Evolutionary conservation across 495 filamentous ascomycete genomes (phyloP), one percentile per base, ranked within the genome.

Genomic region (Penicillium paxilli): DNA sequence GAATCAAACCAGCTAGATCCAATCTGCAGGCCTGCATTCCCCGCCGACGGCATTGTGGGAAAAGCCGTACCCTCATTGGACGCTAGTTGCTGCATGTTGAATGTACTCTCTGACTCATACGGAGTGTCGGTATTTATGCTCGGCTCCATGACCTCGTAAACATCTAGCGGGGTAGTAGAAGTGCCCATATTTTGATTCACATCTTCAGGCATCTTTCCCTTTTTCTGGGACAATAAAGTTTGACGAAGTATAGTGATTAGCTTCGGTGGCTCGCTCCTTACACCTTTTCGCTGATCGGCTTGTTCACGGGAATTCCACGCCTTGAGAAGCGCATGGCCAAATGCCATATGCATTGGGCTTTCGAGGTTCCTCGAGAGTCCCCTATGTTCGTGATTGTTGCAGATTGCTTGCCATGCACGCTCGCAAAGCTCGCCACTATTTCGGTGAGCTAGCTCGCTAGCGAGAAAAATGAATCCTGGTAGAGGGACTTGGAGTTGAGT

Each of bases 401-500:
- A 71, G 44, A 80, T 79, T 45, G 71, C 74, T 26, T 66, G 52
- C 82, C 82, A 83, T 11, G 78, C 79, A 21, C 80, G 71, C 40
- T 83, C 80, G 26, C 79, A 78, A 22, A 82, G 63, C 4, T 55
- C 55, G 25, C 80, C 82, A 23, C 73, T 71, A 1, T 70, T 77
- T 20, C 79, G 78, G 35, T 68, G 62, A 30, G 73, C 72, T 19
- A 85, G 71, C 51, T 83, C 79, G 26, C 73, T 78, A 1, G 77
- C 61, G 51, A 82, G 64, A 60, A 78, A 84, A 44, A 80, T 69
- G 51, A 82, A 80, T 14, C 80, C 63, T 54, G 81, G 79, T 23
- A 79, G 53, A 48, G 81, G 80, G 51, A 82, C 79, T 52, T 82
- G 73, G 8, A 70, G 58, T 19, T 70, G 51, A 16, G 76, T 70